These are phyloP conservation scores for Plasmodium gonderi DNA, from an alignment of 169 alveolate species.

Conservation along the genomic window DNA sequence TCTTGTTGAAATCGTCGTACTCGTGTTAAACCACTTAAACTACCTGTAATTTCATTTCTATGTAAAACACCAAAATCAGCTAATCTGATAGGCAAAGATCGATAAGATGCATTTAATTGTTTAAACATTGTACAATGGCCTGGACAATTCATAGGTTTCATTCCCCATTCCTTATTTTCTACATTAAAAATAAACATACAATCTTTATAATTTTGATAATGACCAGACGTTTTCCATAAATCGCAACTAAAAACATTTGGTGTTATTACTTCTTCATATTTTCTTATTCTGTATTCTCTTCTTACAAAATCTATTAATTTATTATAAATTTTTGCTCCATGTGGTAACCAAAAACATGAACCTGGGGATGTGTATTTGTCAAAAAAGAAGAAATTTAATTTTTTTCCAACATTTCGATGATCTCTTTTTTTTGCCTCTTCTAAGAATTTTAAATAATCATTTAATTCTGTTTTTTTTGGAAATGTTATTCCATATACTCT, in stretches of 20 bases:
- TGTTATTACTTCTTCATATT: slow-evolving; percentile 94
- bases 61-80: slow-evolving; percentile 99
- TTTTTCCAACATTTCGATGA: slow-evolving; percentile 96
- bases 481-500: slow-evolving; percentile 99
- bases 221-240: slow-evolving; percentile 99
- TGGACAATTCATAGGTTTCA: slow-evolving; percentile 99
- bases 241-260: slow-evolving; percentile 96
- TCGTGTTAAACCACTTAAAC: slow-evolving; percentile 97
- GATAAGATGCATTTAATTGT: slow-evolving; percentile 92
- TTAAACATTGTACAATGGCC: slow-evolving; percentile 98
- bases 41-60: slow-evolving; percentile 98
- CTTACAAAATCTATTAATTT: slow-evolving; percentile 95
- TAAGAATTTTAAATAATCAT: slow-evolving; percentile 92
- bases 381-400: slow-evolving; percentile 95
- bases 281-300: slow-evolving; percentile 82
- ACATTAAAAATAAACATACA: slow-evolving; percentile 93
- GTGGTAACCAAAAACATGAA: slow-evolving; percentile 96
- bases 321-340: slow-evolving; percentile 98
- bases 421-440: slow-evolving; percentile 99
- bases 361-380: slow-evolving; percentile 92
- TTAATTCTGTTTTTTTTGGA: slow-evolving; percentile 94
- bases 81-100: slow-evolving; percentile 97
- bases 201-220: slow-evolving; percentile 95
- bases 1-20: slow-evolving; percentile 99
- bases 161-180: slow-evolving; percentile 97